These are phyloP conservation scores for Nicotiana rustica DNA, from an alignment of 305 asterid genomes.

Conservation along the genomic window DNA sequence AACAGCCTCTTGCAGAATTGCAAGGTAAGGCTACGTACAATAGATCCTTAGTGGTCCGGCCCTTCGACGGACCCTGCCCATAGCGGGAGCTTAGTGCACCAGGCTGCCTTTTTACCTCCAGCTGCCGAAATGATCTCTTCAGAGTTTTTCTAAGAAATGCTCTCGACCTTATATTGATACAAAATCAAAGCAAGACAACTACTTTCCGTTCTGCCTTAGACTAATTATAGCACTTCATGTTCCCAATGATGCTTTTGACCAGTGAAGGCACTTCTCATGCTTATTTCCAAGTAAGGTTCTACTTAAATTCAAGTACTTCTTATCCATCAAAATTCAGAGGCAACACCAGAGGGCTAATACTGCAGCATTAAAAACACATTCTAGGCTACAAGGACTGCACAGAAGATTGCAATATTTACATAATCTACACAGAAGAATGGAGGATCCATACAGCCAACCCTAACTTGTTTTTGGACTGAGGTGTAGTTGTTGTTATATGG, in stretches of 20 bases:
- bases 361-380: constrained; percentile 17
- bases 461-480: no score
- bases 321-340: background rate
- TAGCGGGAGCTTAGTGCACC: no score
- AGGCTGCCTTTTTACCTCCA: background rate
- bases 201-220: background rate
- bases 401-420: constrained; percentile 1
- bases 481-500: background rate
- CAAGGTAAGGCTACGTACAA: no score
- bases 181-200: constrained; percentile 1
- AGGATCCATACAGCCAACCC: no score
- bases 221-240: constrained; percentile 6
- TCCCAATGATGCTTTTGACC: constrained; percentile 11
- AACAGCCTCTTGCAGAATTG: no score
- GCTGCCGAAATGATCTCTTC: constrained; percentile 17
- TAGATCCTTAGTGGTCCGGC: no score
- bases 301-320: constrained; percentile 13
- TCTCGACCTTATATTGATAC: constrained; percentile 9
- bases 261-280: background rate
- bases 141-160: constrained; percentile 26
- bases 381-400: background rate
- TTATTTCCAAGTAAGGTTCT: constrained; percentile 19
- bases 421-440: background rate
- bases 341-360: constrained; percentile 24
- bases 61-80: no score